These are phyloP conservation scores for Naganishia sp. DNA, from an alignment of 1,284 basidiomycete species.

Conservation along the genomic window DNA sequence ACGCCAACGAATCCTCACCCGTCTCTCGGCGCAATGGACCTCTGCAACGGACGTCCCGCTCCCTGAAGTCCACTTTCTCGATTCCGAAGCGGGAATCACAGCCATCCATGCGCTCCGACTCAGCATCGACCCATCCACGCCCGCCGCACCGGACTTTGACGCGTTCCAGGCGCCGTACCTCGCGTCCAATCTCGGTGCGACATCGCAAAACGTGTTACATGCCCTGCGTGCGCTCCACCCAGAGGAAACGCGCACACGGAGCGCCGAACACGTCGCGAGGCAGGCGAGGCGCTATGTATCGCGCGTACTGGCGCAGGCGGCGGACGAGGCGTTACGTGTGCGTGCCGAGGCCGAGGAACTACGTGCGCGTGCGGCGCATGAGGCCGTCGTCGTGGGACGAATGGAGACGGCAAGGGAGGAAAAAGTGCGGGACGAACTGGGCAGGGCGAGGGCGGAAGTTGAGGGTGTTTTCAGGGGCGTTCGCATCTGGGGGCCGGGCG, in stretches of 20 bases:
- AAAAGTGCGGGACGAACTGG: constrained; percentile 57
- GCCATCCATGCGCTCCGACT: constrained; percentile 42
- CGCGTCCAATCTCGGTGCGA: constrained; percentile 40
- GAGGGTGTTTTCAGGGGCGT: constrained; percentile 60
- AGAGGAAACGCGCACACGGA: not conserved
- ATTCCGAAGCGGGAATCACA: constrained; percentile 41
- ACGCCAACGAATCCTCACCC: constrained; percentile 34
- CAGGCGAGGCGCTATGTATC: constrained; percentile 39
- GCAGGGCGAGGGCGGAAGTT: constrained; percentile 59
- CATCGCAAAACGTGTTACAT: constrained; percentile 3
- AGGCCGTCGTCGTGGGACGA: constrained; percentile 40
- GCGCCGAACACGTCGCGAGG: constrained; percentile 25
- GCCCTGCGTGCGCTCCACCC: constrained; percentile 5
- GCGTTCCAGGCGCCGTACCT: constrained; percentile 46
- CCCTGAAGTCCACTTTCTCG: constrained; percentile 38
- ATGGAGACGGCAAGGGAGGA: constrained; percentile 56
- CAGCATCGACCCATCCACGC: constrained; percentile 28
- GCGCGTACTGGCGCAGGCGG: constrained; percentile 35
- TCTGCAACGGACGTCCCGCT: not conserved
- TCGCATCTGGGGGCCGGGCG: constrained; percentile 67
- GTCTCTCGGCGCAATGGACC: not conserved
- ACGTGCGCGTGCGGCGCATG: constrained; percentile 34
- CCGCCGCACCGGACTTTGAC: constrained; percentile 35
- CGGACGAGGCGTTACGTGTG: constrained; percentile 7
- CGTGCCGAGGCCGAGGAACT: constrained; percentile 19